phyloP scores from a whole-genome alignment of 2,329 filamentous ascomycete species.

The Colletotrichum sp. region DNA sequence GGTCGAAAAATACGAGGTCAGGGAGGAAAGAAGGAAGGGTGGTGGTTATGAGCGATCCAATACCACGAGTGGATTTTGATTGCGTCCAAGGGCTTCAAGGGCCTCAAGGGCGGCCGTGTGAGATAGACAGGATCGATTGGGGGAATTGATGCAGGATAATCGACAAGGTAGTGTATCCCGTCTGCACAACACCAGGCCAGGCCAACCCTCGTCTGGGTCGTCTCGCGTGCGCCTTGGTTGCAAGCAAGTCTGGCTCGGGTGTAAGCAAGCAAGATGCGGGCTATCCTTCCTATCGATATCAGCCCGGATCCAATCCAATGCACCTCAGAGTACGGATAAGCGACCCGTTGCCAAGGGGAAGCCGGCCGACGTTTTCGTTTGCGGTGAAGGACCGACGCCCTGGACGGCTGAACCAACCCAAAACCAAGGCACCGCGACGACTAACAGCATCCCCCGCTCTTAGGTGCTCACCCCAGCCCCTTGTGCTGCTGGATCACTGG shows the following conservation, averaged over 20 bases:
- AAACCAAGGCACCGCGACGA: background rate
- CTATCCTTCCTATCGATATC: background rate
- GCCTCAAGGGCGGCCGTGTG: background rate
- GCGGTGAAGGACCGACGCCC: background rate
- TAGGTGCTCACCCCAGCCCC: background rate
- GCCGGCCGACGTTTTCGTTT: background rate
- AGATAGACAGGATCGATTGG: background rate
- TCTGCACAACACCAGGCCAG: background rate
- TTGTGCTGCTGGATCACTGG: conserved; percentile 1
- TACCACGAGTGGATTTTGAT: conserved; percentile 1
- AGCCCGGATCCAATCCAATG: background rate
- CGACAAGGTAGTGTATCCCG: background rate
- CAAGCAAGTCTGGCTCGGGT: background rate
- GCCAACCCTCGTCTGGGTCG: background rate
- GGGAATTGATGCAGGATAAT: background rate
- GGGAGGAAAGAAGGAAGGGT: conserved; percentile 1
- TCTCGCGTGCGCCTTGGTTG: background rate
- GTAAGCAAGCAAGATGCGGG: background rate
- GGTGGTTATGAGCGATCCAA: background rate
- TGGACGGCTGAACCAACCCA: background rate
- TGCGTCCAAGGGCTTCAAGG: background rate
- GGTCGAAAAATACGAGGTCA: conserved; percentile 5
- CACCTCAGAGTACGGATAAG: background rate
- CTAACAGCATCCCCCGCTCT: background rate
- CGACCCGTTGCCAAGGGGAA: background rate